Base-by-base conservation (phyloP, 106 monocot genomes). In the Dendrobium officinale region DNA sequence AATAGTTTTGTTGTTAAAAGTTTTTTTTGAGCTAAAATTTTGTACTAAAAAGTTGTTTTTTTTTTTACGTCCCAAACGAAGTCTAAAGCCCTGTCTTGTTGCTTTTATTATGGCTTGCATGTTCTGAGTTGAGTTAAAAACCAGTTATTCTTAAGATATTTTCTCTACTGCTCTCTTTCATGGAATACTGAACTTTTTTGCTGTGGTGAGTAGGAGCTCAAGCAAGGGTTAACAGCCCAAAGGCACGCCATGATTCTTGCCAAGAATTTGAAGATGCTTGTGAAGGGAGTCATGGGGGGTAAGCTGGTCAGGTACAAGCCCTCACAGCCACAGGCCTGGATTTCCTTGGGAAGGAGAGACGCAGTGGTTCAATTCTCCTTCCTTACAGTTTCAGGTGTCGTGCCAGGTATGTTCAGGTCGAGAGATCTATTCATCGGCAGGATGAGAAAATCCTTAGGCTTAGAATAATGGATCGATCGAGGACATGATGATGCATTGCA, bases 221-320 rank as follows among this genome's bases (percentile, higher is more conserved):
- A 88, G 55, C 88, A 82, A 47, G 82, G 85, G 3, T 77, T 73
- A 24, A 49, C 42, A 1, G 88, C 85, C 73, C 82, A 82, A 19
- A 76, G 55, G 33, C 85, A 88, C 29, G 85, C 85, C 3, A 33
- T 59, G 4, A 42, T 85, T 33, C 74, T 77, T 9, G 80, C 77
- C 2, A 88, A 88, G 79, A 88, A 81, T 82, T 43, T 85, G 59
- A 88, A 88, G 79, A 31, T 80, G 26, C 54, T 87, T 20, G 17
- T 77, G 33, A 87, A 79, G 42, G 87, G 87, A 79, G 81, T 18
- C 3, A 80, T 26, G 6, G 83, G 78, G 3, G 67, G 43, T 59
- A 87, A 81, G 42, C 47, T 85, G 66, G 40, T 19, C 22, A 80
- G 72, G 56, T 85, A 83, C 80, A 85, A 73, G 80, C 82, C 88